Base-by-base conservation (phyloP, 495 filamentous ascomycete genomes). In the Lasiosphaeris hirsuta region DNA sequence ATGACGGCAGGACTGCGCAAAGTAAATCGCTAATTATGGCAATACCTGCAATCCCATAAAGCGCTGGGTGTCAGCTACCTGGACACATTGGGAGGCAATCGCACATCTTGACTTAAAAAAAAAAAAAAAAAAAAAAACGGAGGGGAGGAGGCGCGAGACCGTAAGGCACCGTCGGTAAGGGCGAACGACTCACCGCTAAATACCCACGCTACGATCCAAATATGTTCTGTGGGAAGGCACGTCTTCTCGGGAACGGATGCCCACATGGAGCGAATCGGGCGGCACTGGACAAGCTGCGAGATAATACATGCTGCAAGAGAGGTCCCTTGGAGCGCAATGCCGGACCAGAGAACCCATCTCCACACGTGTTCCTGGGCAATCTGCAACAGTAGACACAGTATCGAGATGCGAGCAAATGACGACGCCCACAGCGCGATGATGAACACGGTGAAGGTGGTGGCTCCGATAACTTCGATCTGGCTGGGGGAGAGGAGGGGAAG, bases 221-320 rank as follows among this genome's bases (percentile, higher is more conserved):
- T 45, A 14, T 56, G 9, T 10, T 35, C 34, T 33, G 54, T 13
- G 7, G 4, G 33, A 11, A 30, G 2, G 15, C 42, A 46, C 4
- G 10, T 6, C 54, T n/a, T 17, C 15, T 40, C 43, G 34, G 43
- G 42, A 23, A 36, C 54, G 17, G 30, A 17, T 10, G 36, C 4
- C 50, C 50, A 53, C 35, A 40, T 53, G 36, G 50, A 14, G 2
- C 50, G 50, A 23, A 53, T 53, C 7, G 50, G 50, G 9, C 35
- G n/a, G 34, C 54, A 56, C 34, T 56, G 54, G 37, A 56, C 18
- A 9, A 48, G 43, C 54, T 56, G 41, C 1, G 40, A n/a, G 14
- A 48, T 56, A 34, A 47, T 36, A 18, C 14, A 47, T 0, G 17
- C 42, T 0, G 14, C 42, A 11, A 56, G 37, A 4, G 50, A 10